Evolutionary conservation across 106 monocot genomes (phyloP).

Genomic region (Dendrobium huoshanense): DNA sequence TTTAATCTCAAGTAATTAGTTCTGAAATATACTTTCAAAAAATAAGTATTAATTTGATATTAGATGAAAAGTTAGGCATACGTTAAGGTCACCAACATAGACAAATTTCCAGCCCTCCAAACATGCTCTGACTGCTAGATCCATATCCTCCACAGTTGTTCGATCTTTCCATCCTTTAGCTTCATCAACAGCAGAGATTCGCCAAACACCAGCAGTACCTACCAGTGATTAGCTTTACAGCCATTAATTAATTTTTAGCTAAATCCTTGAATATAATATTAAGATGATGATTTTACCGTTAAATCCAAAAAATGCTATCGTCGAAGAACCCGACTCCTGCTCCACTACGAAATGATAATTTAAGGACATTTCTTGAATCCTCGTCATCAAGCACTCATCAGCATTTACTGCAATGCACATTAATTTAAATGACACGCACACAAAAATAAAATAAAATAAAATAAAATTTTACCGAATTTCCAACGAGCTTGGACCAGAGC

Average conservation of each 20-base stretch:
- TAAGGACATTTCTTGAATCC: conserved; percentile 84
- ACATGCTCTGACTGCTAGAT: conserved; percentile 4
- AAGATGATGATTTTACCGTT: conserved; percentile 34
- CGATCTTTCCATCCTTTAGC: conserved; percentile 7
- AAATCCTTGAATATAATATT: background rate
- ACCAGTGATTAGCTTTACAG: background rate
- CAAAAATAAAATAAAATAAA: too few relatives aligned
- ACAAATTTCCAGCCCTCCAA: conserved; percentile 5
- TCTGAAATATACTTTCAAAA: too few relatives aligned
- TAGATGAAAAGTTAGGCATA: background rate
- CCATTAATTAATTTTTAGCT: background rate
- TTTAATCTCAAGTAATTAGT: too few relatives aligned
- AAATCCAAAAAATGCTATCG: conserved; percentile 66
- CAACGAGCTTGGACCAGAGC: conserved; percentile 60
- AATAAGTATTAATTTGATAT: too few relatives aligned
- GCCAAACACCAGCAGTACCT: conserved; percentile 9
- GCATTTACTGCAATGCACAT: conserved; percentile 45
- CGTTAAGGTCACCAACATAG: background rate
- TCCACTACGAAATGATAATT: conserved; percentile 92
- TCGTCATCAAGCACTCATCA: conserved; percentile 77
- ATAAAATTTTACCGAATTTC: conserved; percentile 31
- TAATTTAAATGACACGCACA: too few relatives aligned
- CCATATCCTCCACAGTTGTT: conserved; percentile 10
- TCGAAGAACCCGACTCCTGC: conserved; percentile 66
- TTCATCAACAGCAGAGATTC: conserved; percentile 2